Evolutionary conservation across 2,329 filamentous ascomycete species (phyloP), one percentile per base, ranked within the genome.

Genomic region (Neonectria coccinea): DNA sequence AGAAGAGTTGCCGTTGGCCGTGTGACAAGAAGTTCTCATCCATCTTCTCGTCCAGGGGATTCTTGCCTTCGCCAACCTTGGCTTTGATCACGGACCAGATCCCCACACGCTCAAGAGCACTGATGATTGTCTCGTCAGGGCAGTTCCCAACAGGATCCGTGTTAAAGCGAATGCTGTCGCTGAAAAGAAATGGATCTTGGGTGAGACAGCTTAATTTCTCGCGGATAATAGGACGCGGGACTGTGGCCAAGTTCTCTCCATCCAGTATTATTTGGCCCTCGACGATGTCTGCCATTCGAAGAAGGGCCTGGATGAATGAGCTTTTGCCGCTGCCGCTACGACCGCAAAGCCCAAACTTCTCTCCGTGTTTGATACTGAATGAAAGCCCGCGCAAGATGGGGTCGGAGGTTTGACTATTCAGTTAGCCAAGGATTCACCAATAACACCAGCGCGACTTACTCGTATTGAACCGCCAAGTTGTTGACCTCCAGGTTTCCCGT

Each of bases 161-260:
- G 51, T 88, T 88, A n/a, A 78, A 76, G 1, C 84, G 79, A 0
- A 88, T 75, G 0, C 77, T 83, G 16, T 84, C 83, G 2, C 79
- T 79, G 25, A 88, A 79, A 18, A 86, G 79, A 58, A 86, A 81
- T 0, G 84, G 79, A 36, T 88, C 86, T 74, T 88, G 86, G 0
- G 86, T 83, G 7, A 87, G 72, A 8, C 80, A 81, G 44, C 82
- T 82, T 10, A 87, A 73, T 5, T 67, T 69, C 11, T 75, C 65
- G 9, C 78, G 77, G 20, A 78, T 61, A 25, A 72, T 14, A 4
- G 69, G 57, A 7, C 75, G 70, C 0, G 77, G 73, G 4, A 79
- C 20, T 3, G 5, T 64, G 2, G 71, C 64, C 1, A 77, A 70
- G 42, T 85, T 80, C 12, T 84, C 65, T 2, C 79, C 80, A 50